phyloP scores from a whole-genome alignment of 495 filamentous ascomycete species.

The Aspergillus ostianus region DNA sequence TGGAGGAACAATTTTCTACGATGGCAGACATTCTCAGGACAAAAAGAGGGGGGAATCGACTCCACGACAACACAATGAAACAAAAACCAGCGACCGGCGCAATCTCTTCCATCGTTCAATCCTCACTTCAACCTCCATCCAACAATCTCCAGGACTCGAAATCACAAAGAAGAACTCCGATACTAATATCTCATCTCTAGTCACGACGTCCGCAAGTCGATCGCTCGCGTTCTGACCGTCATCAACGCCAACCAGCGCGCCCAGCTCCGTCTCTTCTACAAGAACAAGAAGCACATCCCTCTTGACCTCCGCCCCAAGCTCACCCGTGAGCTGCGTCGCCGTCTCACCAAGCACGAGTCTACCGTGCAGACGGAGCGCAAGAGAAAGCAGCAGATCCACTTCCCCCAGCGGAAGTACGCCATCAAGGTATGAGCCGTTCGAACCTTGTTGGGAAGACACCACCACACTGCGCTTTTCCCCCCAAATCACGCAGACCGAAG shows the following conservation, averaged over 20 bases:
- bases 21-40: neutral
- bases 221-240: slow-evolving; percentile 96
- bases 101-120: slow-evolving; percentile 1
- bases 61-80: neutral
- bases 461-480: too few species aligned
- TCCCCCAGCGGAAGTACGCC: slow-evolving; percentile 97
- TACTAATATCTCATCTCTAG: slow-evolving; percentile 49
- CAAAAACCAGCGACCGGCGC: slow-evolving; percentile 2
- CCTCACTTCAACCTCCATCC: neutral
- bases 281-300: slow-evolving; percentile 97
- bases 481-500: neutral
- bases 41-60: neutral
- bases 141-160: neutral
- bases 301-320: slow-evolving; percentile 96
- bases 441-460: neutral
- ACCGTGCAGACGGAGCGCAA: slow-evolving; percentile 79
- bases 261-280: slow-evolving; percentile 98
- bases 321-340: slow-evolving; percentile 92
- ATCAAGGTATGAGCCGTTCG: slow-evolving; percentile 73
- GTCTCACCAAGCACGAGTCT: slow-evolving; percentile 86
- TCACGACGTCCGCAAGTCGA: slow-evolving; percentile 98
- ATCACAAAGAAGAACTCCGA: slow-evolving; percentile 9
- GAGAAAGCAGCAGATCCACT: slow-evolving; percentile 91
- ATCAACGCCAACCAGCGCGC: slow-evolving; percentile 98
- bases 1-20: neutral